Evolutionary conservation across 345 rosid genomes (phyloP).

Genomic region (Hibiscus mutabilis): DNA sequence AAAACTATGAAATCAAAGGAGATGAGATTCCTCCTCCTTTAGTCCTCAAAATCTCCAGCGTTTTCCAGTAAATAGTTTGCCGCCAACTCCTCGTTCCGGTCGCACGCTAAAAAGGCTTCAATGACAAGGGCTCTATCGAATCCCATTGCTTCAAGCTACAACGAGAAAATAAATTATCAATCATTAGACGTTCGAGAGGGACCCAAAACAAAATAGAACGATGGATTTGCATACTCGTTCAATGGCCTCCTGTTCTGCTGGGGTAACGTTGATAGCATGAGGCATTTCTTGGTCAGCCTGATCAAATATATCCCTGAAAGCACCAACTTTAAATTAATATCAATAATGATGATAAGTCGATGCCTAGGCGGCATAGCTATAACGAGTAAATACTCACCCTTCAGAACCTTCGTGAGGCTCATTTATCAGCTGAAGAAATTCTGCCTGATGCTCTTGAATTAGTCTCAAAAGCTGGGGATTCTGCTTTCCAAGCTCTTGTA

Average conservation of each 20-base stretch:
- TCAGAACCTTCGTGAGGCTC: neutral
- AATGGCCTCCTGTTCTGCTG: neutral
- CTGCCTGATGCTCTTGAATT: neutral
- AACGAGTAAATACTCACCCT: neutral
- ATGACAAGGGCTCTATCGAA: neutral
- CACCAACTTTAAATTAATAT: neutral
- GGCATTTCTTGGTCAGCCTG: slow-evolving; percentile 1
- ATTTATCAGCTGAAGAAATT: slow-evolving; percentile 1
- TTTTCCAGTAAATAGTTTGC: neutral
- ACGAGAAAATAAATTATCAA: neutral
- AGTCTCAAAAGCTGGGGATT: neutral
- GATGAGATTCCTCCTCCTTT: neutral
- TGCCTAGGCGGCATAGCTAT: neutral
- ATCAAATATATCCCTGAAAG: slow-evolving; percentile 1
- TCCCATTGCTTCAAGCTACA: slow-evolving; percentile 1
- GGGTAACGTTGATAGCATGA: neutral
- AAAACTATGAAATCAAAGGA: neutral
- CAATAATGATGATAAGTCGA: neutral
- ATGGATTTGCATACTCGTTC: neutral
- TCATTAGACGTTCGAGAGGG: neutral
- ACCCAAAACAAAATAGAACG: neutral
- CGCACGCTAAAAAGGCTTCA: neutral
- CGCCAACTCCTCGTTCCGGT: neutral
- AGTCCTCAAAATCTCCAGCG: neutral
- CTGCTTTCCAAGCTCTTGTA: neutral